Evolutionary conservation across 179 eudicot species (phyloP), one percentile per base, ranked within the genome.

Genomic region (Silene vulgaris): DNA sequence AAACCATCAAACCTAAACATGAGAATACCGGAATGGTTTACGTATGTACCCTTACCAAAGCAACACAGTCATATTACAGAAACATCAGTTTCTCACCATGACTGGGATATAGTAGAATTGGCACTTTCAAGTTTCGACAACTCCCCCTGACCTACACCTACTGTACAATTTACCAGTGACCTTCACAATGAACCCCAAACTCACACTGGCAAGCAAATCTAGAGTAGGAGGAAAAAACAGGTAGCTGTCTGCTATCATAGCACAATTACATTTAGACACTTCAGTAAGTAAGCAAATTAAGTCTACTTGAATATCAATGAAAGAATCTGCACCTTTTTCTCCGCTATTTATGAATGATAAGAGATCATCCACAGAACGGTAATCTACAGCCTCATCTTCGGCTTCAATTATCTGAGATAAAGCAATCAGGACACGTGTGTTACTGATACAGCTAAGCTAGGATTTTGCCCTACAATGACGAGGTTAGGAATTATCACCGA

Each of bases 351-450:
- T 91, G 79, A 88, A 91, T 17, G 87, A 87, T 72, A 91, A 84
- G 76, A 91, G 94, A 82, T 91, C 97, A 80, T 91, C 97, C 45
- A 91, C 88, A 37, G 94, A 91, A 14, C 97, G 94, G 63, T 89
- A 81, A 85, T 91, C 94, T 73, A 81, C 84, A 57, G 69, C 81
- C 78, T 88, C 92, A 79, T 91, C 90, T 82, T 88, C 88, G 67
- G 76, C 77, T 71, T 85, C 94, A 77, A 62, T 77, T 82, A 60
- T 82, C 97, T 91, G 84, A 80, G 81, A 74, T 35, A 79, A 17
- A 69, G 72, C 29, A 9, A 54, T 35, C 14, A 78, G 59, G 14
- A 8, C 68, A 23, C 65, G 59, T 14, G 17, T 52, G 12, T 40
- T 40, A 52, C 59, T 13, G 19, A 3, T 16, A 13, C n/a, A 52